Conservation (phyloP, 768 basidiomycete genomes). For the Suillus paluster region DNA sequence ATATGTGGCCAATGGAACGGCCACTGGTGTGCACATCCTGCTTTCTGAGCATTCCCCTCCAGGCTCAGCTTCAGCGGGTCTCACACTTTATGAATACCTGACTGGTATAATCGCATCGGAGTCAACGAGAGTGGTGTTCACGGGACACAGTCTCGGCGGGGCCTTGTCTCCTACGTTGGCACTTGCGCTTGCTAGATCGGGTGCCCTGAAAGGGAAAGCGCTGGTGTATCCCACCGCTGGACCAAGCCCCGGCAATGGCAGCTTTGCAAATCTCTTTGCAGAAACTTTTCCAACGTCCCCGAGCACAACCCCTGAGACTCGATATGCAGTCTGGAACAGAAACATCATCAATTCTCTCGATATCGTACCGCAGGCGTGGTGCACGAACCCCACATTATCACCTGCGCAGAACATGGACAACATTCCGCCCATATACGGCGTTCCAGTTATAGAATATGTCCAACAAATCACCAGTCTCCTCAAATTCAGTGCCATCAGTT, state of each 20-base stretch:
- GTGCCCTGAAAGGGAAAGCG: not conserved
- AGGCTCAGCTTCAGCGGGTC: not conserved
- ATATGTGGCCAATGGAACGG: constrained; percentile 12
- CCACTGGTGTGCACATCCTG: not conserved
- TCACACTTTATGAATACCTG: constrained; percentile 16
- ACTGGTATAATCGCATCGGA: not conserved
- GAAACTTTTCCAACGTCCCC: not conserved
- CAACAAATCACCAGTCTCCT: too few relatives aligned
- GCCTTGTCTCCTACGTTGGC: constrained; percentile 18
- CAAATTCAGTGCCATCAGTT: not conserved
- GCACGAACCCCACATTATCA: not conserved
- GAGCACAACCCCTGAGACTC: not conserved
- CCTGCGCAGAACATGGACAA: constrained; percentile 18
- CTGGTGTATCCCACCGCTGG: constrained; percentile 17
- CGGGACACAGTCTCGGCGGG: constrained; percentile 19
- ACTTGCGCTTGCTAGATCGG: constrained; percentile 12
- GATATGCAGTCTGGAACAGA: constrained; percentile 20
- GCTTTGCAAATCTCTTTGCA: constrained; percentile 13
- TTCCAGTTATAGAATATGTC: constrained; percentile 3
- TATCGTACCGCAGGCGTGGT: constrained; percentile 21
- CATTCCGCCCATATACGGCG: constrained; percentile 17
- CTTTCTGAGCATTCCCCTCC: constrained; percentile 8
- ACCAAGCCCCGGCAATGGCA: constrained; percentile 16
- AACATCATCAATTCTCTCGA: constrained; percentile 23
- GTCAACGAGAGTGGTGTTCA: constrained; percentile 5